phyloP scores from a whole-genome alignment of 164 flowering plant genomes.

The Vitis labrusca region DNA sequence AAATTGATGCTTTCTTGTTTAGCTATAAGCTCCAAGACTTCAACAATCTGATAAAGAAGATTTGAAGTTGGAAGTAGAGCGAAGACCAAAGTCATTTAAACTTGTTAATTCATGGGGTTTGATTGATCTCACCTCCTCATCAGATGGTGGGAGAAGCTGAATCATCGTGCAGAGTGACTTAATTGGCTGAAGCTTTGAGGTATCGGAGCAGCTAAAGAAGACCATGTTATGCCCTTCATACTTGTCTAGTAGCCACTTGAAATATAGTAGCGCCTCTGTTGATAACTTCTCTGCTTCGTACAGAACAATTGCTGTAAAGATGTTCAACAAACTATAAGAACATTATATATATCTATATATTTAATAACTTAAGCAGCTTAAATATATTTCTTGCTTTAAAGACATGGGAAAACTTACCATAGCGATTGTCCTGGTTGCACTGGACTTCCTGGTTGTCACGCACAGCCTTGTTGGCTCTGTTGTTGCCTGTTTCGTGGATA shows the following conservation, averaged over 20 bases:
- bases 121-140: conserved; percentile 44
- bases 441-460: neutral
- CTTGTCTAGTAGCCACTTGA: conserved; percentile 63
- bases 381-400: neutral
- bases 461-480: conserved; percentile 6
- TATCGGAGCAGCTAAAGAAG: conserved; percentile 69
- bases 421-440: conserved; percentile 26
- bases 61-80: neutral
- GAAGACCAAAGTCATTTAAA: too few species aligned
- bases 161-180: conserved; percentile 44
- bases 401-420: conserved; percentile 31
- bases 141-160: conserved; percentile 59
- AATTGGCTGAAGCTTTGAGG: conserved; percentile 52
- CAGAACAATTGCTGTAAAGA: conserved; percentile 50
- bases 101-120: too few species aligned
- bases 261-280: conserved; percentile 51
- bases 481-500: conserved; percentile 40
- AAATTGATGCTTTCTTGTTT: conserved; percentile 47
- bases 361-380: neutral
- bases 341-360: too few species aligned
- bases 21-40: conserved; percentile 62
- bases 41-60: conserved; percentile 36
- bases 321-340: neutral
- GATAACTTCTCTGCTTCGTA: conserved; percentile 64
- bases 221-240: conserved; percentile 49